Conservation (phyloP, 306 rosid genomes). For the Cajanus cajan region DNA sequence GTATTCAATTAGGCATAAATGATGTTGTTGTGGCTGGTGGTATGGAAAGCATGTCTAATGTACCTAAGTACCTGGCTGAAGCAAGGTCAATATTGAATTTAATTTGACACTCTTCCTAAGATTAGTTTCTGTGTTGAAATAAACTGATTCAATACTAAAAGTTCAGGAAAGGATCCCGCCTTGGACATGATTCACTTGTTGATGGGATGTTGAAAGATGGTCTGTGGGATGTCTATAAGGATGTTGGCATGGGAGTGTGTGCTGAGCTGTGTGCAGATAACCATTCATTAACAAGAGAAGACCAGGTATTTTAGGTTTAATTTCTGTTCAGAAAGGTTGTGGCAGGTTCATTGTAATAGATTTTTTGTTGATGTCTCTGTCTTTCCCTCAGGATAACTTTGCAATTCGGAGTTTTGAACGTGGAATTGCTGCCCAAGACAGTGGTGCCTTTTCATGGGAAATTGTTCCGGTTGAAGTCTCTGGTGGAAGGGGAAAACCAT, state of each 20-base stretch:
- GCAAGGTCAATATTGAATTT: slow-evolving; percentile 68
- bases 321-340: slow-evolving; percentile 10
- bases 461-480: slow-evolving; percentile 93
- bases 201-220: slow-evolving; percentile 99
- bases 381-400: slow-evolving; percentile 66
- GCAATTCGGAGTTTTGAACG: slow-evolving; percentile 92
- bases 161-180: slow-evolving; percentile 98
- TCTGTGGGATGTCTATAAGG: slow-evolving; percentile 88
- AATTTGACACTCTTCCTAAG: slow-evolving; percentile 9
- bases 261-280: slow-evolving; percentile 96
- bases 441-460: slow-evolving; percentile 85
- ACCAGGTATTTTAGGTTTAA: slow-evolving; percentile 55
- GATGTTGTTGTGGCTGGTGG: slow-evolving; percentile 99
- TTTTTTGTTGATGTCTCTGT: slow-evolving; percentile 27
- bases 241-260: slow-evolving; percentile 89
- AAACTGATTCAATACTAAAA: slow-evolving; percentile 38
- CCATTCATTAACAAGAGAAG: slow-evolving; percentile 77
- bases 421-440: slow-evolving; percentile 83
- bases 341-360: not conserved
- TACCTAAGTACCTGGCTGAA: slow-evolving; percentile 88
- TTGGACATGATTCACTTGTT: slow-evolving; percentile 95
- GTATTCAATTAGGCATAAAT: slow-evolving; percentile 91
- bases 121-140: slow-evolving; percentile 19
- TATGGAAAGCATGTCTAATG: slow-evolving; percentile 97
- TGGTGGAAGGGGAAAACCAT: slow-evolving; percentile 96